Percentiles rank a stretch among this genome's conserved stretches.
Conservation (phyloP, 805 yeast genomes). For the Candida stauntonica region DNA sequence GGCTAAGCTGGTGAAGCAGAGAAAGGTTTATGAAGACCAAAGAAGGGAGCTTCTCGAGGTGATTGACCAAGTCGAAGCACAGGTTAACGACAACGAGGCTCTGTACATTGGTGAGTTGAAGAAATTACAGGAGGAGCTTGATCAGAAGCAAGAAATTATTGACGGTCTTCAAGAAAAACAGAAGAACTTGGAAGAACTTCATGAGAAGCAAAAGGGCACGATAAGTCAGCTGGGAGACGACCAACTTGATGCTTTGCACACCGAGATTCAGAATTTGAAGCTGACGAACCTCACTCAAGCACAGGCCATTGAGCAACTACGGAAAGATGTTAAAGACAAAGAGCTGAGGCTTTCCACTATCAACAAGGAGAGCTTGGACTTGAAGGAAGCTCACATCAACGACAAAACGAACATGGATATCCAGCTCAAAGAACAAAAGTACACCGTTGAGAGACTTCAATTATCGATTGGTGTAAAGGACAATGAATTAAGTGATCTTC, state of each 20-base stretch:
- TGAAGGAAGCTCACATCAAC: conserved; percentile 24
- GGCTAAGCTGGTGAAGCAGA: conserved; percentile 41
- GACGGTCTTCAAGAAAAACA: conserved; percentile 25
- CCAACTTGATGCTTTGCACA: conserved; percentile 29
- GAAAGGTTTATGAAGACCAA: conserved; percentile 45
- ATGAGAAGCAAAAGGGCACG: conserved; percentile 15
- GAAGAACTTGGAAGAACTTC: conserved; percentile 14
- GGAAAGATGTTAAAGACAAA: conserved; percentile 18
- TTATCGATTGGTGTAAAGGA: conserved; percentile 10
- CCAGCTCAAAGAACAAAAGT: conserved; percentile 6
- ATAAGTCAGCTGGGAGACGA: conserved; percentile 26
- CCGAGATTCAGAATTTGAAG: conserved; percentile 31
- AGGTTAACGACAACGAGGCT: conserved; percentile 51
- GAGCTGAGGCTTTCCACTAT: conserved; percentile 11
- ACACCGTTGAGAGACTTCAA: conserved; percentile 3
- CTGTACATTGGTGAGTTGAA: conserved; percentile 43
- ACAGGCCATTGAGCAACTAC: conserved; percentile 26
- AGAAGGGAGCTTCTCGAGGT: conserved; percentile 57
- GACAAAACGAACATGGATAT: conserved; percentile 10
- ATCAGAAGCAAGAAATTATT: conserved; percentile 25
- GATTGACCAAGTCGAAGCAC: conserved; percentile 49
- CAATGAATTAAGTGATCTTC: conserved; percentile 4
- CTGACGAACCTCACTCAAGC: conserved; percentile 27
- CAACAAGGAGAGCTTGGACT: conserved; percentile 26
- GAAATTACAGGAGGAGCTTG: conserved; percentile 29